Evolutionary conservation across 371 early-diverging fungal species (phyloP).

Genomic region (Actinomortierella wolfii): DNA sequence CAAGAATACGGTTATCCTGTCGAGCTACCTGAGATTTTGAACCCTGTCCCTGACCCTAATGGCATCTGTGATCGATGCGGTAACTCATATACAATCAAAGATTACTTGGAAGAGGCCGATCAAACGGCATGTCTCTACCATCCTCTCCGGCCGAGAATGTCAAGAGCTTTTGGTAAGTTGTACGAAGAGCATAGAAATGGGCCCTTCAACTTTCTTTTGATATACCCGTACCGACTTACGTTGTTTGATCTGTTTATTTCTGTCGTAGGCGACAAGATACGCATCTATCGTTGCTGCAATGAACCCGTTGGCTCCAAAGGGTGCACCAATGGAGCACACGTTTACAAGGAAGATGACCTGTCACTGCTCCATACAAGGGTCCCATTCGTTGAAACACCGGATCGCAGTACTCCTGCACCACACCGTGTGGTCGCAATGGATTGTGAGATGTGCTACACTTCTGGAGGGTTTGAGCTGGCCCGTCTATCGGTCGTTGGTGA

Average conservation of each 20-base stretch:
- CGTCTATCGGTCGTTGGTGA: conserved; percentile 59
- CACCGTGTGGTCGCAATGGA: conserved; percentile 43
- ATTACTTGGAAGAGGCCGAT: conserved; percentile 42
- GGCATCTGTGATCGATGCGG: conserved; percentile 58
- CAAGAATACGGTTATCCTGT: conserved; percentile 49
- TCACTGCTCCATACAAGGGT: conserved; percentile 50
- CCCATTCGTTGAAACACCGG: conserved; percentile 50
- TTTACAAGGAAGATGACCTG: conserved; percentile 34
- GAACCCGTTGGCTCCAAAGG: conserved; percentile 51
- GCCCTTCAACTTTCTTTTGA: neutral
- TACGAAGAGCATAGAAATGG: no score
- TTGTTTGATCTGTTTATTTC: neutral
- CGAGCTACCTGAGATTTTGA: conserved; percentile 21
- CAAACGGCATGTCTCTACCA: conserved; percentile 52
- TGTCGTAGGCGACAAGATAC: conserved; percentile 47
- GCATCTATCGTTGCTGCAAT: conserved; percentile 54
- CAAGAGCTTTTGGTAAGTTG: conserved; percentile 42
- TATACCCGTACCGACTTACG: neutral
- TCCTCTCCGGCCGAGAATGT: conserved; percentile 38
- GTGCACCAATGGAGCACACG: conserved; percentile 56
- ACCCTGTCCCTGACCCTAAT: conserved; percentile 22
- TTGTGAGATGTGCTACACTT: conserved; percentile 48
- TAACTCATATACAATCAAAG: conserved; percentile 48
- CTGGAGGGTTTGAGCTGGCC: conserved; percentile 59
- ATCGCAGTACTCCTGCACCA: neutral